Evolutionary conservation across 257 asterid genomes (phyloP), one percentile per base, ranked within the genome.

Genomic region (Voacanga thouarsii): DNA sequence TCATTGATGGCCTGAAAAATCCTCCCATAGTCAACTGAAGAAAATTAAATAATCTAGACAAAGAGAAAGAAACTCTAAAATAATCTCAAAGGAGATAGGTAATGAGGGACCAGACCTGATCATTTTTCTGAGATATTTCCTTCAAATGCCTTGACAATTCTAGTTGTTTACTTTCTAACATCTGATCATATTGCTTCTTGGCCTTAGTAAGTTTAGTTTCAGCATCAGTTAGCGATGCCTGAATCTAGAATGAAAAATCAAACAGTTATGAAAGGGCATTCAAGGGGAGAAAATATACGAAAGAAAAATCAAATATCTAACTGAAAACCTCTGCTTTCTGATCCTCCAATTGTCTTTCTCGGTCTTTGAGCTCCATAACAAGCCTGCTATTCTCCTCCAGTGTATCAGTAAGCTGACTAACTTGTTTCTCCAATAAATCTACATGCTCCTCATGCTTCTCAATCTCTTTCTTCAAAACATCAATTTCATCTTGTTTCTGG

Each of bases 131-230:
- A 77, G 99, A 96, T 84, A 96, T 90, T 86, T 96, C 99, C 85
- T 96, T 96, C 89, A 96, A 83, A 85, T 93, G 95, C 84, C 89
- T 93, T n/a, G 97, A 96, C 78, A 96, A 87, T 81, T 96, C 99
- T 55, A 87, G 78, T 26, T 96, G 97, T 83, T 92, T 93, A 87
- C 87, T 90, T 84, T 96, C 97, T 83, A 93, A 84, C 98, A 92
- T 93, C 82, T 86, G 98, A 79, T 96, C 90, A 78, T 88, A 82
- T 78, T 90, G 89, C 91, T 89, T 93, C 88, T 89, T 92, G 79
- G 97, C 96, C 80, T 93, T 96, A 76, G 85, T 81, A 79, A 93
- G 98, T 82, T 89, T 91, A 80, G 86, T 88, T 81, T 90, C 97
- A 72, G 96, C 87, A 72, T 88, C 92, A 78, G 86, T 86, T 82